Conservation (phyloP, 371 early-diverging fungal species). For the Batkoa obscura region DNA sequence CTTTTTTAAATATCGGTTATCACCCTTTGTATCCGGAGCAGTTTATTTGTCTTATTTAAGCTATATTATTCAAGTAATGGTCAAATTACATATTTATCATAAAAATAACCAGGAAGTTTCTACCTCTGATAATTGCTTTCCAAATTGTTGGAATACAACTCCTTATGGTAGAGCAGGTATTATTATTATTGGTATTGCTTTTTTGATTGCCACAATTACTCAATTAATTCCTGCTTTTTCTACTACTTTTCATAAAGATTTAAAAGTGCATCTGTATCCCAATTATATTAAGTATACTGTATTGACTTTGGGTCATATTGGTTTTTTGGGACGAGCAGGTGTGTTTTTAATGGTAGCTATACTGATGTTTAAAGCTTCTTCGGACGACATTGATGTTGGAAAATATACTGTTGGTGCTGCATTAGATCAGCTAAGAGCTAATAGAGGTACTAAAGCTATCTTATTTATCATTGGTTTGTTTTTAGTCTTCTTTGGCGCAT, state of each 20-base stretch:
- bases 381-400: neutral
- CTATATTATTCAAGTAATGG: neutral
- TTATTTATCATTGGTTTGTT: neutral
- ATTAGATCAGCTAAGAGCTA: neutral
- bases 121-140: constrained; percentile 1
- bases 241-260: neutral
- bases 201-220: constrained; percentile 1
- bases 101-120: neutral
- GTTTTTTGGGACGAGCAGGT: constrained; percentile 1
- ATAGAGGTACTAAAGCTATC: neutral
- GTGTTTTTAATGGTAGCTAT: constrained; percentile 2
- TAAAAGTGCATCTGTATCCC: neutral
- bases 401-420: constrained; percentile 1
- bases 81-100: neutral
- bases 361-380: constrained; percentile 1
- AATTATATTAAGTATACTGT: neutral
- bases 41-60: constrained; percentile 1
- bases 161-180: neutral
- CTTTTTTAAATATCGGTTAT: constrained; percentile 4
- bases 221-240: constrained; percentile 2
- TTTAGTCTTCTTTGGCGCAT: neutral
- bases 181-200: constrained; percentile 1
- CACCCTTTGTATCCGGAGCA: constrained; percentile 1
- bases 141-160: constrained; percentile 1
- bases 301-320: neutral